These are phyloP conservation scores for Alternaria longipes DNA, from an alignment of 2,329 filamentous ascomycete species.

Conservation along the genomic window DNA sequence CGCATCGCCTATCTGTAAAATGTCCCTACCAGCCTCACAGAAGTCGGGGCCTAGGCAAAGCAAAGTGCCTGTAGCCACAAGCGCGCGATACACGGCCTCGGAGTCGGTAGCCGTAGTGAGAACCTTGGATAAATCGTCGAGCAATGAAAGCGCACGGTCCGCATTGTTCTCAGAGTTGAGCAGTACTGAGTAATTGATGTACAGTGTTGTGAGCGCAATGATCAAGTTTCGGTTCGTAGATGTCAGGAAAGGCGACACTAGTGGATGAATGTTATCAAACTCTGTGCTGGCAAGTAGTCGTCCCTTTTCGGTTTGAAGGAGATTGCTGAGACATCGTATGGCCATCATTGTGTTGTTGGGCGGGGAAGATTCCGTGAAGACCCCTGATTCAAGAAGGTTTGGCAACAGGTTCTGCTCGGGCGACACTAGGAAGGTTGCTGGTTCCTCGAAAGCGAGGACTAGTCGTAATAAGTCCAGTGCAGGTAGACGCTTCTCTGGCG, in stretches of 20 bases:
- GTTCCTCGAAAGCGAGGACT: constrained; percentile 71
- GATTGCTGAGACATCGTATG: constrained; percentile 80
- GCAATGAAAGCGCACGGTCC: constrained; percentile 61
- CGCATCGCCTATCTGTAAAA: constrained; percentile 62
- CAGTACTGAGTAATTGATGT: constrained; percentile 85
- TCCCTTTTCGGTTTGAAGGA: constrained; percentile 80
- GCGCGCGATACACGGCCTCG: constrained; percentile 82
- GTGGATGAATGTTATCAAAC: constrained; percentile 68
- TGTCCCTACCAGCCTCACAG: constrained; percentile 65
- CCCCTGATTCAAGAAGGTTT: constrained; percentile 65
- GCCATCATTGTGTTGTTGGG: constrained; percentile 91
- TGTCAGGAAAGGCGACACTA: constrained; percentile 69
- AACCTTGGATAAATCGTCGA: constrained; percentile 70
- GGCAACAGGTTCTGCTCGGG: constrained; percentile 67
- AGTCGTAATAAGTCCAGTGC: constrained; percentile 89
- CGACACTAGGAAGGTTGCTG: constrained; percentile 68
- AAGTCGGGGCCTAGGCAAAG: constrained; percentile 69
- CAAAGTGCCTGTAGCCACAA: constrained; percentile 85
- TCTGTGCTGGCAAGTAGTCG: constrained; percentile 65
- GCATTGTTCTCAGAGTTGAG: constrained; percentile 62
- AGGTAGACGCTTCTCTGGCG: constrained; percentile 79
- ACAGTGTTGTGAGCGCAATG: constrained; percentile 81
- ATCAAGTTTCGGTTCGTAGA: constrained; percentile 77
- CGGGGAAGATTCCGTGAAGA: constrained; percentile 67
- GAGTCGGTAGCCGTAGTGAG: constrained; percentile 74